Base-by-base conservation (phyloP, 805 yeast species). In the Candida jianshihensis region DNA sequence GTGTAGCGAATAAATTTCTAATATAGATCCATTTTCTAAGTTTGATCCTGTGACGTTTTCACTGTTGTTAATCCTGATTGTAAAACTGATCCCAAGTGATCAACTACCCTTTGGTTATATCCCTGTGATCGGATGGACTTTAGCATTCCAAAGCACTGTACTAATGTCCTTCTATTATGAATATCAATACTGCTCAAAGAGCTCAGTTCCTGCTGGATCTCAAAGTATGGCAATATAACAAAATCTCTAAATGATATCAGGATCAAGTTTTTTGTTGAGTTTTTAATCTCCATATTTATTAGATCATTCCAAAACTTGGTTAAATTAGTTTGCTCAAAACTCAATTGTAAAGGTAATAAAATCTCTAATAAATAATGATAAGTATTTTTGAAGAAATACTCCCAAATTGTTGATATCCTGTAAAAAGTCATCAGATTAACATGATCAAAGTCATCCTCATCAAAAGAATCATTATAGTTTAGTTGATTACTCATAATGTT, bases 141-240 rank as follows among this genome's bases (percentile, higher is more conserved):
- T 21, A 82, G 52, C 20, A 75, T 61, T 7, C 81, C 76, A 43
- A 80, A 70, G 47, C 90, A 81, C 48, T 78, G 85, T 10, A 78
- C 54, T 21, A 81, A 51, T 3, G 65, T 54, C 19, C 64, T 51
- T 19, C 66, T 63, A 17, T 58, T 67, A 4, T 26, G 26, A 6
- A 36, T 37, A 19, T 54, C 62, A 30, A 60, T 58, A 26, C 51
- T 54, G 19, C 17, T 13, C 16, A 29, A 13, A n/a, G 31, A 29
- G 17, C n/a, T 29, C 24, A 29, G n/a, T n/a, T 29, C 31, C n/a
- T 29, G 31, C n/a, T 29, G 31, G 16, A 29, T 56, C 40, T 72
- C 77, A 41, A 71, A 70, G 26, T 70, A 61, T 1, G 80, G 81
- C 4, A 75, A 53, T 2, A 75, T 70, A 12, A 75, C 63, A 19